Conservation (phyloP, 2,329 filamentous ascomycete species). For the Amauroascus verrucosus region DNA sequence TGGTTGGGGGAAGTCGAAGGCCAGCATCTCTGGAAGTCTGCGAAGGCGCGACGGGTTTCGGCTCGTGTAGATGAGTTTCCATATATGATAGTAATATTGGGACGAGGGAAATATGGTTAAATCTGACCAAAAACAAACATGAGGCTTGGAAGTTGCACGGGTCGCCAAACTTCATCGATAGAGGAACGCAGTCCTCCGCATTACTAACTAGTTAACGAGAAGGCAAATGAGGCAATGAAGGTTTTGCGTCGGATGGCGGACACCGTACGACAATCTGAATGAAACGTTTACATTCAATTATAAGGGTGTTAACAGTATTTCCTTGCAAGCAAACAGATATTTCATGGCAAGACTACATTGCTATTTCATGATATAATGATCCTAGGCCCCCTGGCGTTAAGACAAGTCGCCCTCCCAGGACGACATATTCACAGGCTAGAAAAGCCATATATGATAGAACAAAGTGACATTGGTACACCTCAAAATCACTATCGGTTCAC, state of each 20-base stretch:
- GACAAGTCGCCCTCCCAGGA: background rate
- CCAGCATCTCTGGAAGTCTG: slow-evolving; percentile 30
- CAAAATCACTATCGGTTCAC: slow-evolving; percentile 38
- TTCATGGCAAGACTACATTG: background rate
- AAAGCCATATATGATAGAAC: no score
- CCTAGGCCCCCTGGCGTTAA: background rate
- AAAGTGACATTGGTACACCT: background rate
- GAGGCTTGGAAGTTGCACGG: no score
- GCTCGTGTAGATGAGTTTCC: background rate
- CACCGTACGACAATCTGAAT: background rate
- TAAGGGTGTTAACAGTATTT: background rate
- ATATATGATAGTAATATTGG: no score
- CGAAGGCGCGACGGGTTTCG: slow-evolving; percentile 17
- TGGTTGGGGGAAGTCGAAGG: slow-evolving; percentile 65
- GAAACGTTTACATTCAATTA: background rate
- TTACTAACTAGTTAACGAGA: no score
- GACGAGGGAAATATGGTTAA: no score
- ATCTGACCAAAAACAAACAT: no score
- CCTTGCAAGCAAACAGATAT: background rate
- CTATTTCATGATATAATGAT: background rate
- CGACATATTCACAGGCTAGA: background rate
- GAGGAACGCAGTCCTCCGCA: no score
- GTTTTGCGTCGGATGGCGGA: no score
- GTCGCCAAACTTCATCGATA: no score
- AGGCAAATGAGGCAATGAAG: no score